Evolutionary conservation across 2,329 filamentous ascomycete species (phyloP), one percentile per base, ranked within the genome.

Genomic region (Lachnum nothofagi): DNA sequence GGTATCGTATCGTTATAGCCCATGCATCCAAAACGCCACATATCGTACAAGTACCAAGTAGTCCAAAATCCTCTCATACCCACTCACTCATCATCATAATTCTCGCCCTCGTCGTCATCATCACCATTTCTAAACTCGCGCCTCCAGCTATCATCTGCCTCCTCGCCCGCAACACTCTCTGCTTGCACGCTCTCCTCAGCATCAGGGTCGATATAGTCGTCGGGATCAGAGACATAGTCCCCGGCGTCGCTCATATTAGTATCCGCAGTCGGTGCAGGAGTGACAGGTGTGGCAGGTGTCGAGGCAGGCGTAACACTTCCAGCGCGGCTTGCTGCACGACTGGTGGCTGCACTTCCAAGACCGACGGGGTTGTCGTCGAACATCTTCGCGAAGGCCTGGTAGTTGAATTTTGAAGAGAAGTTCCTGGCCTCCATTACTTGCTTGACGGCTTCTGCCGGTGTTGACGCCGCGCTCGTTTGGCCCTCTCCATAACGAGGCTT

Each of bases 321-420:
- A 37, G 55, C 53, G 16, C 49, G 40, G 23, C 56, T 60, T 2
- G 73, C 78, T 31, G 72, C 76, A 48, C 64, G 56, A 29, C 63
- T 67, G 7, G 67, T 69, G 0, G 72, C 71, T 10, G 72, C 72
- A 20, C 76, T 78, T 0, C 76, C 77, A 0, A 75, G 71, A 63
- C 66, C 27, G 65, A 46, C 52, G 7, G 51, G 37, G 40, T 60
- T 51, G 31, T 58, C 57, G 14, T 77, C 73, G 53, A 83, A 83
- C 20, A 84, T 72, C 50, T 72, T 76, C 38, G 74, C 70, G 54
- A 85, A 77, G 31, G 76, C 78, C 46, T 79, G 77, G 65, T 88
- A 89, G 59, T 89, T 88, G 63, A 90, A 86, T 62, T 86, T 83
- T 67, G 83, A 86, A 54, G 82, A 87, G 68, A 82, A 85, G 0